Percentiles rank a stretch among this genome's conserved stretches.
These are phyloP conservation scores for Ophioceras dolichostomum DNA, from an alignment of 2,329 filamentous ascomycete species.

Conservation along the genomic window DNA sequence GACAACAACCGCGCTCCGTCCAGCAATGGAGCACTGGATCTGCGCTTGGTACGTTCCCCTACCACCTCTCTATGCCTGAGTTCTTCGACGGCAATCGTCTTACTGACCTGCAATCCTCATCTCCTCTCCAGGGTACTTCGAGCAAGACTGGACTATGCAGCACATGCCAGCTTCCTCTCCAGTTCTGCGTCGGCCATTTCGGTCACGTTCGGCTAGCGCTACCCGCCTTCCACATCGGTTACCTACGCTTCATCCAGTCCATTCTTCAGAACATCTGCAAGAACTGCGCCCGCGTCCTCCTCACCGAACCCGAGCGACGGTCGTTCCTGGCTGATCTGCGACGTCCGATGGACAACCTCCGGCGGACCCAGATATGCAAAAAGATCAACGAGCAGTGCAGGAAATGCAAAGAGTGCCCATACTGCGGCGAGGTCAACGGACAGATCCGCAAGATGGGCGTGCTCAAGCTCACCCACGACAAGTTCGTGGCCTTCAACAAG, in stretches of 20 bases:
- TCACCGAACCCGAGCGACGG: slow-evolving; percentile 69
- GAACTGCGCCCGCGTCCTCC: slow-evolving; percentile 72
- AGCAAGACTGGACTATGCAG: slow-evolving; percentile 68
- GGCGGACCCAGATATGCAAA: slow-evolving; percentile 73
- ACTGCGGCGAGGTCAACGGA: slow-evolving; percentile 75
- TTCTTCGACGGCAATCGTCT: too few species aligned
- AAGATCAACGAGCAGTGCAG: slow-evolving; percentile 80
- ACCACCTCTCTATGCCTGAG: too few species aligned
- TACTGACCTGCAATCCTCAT: too few species aligned
- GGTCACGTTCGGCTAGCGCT: slow-evolving; percentile 84
- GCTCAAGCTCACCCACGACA: slow-evolving; percentile 91
- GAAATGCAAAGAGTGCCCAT: slow-evolving; percentile 72
- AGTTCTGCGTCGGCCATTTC: slow-evolving; percentile 89
- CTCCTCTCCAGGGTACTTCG: slow-evolving; percentile 70
- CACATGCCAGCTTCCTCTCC: slow-evolving; percentile 71
- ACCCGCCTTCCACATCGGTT: slow-evolving; percentile 91
- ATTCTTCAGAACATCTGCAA: slow-evolving; percentile 96
- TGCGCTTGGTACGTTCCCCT: slow-evolving; percentile 54
- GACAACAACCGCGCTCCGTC: slow-evolving; percentile 66
- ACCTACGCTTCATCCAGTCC: slow-evolving; percentile 83
- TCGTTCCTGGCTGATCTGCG: slow-evolving; percentile 70
- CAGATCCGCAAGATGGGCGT: slow-evolving; percentile 84
- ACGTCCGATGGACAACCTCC: slow-evolving; percentile 75
- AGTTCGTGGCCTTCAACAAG: slow-evolving; percentile 77
- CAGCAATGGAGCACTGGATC: slow-evolving; percentile 75